Percentiles rank a stretch among this genome's conserved stretches.
phyloP scores from a whole-genome alignment of 805 yeast species.

The Barnettozyma botsteinii region DNA sequence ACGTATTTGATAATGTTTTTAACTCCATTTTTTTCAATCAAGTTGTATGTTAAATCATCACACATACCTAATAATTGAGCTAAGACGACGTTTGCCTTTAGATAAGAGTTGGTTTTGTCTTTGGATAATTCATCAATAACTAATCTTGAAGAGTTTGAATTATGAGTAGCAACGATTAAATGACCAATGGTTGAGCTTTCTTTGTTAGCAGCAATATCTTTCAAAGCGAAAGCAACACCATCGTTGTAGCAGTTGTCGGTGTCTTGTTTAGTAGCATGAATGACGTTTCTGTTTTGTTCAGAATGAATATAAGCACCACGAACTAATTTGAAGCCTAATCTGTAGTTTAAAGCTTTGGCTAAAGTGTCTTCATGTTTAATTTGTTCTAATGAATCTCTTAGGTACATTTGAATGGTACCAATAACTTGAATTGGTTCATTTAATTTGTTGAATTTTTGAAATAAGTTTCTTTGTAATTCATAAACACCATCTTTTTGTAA shows the following conservation, averaged over 20 bases:
- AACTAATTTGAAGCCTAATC: slow-evolving; percentile 82
- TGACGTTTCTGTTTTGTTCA: slow-evolving; percentile 68
- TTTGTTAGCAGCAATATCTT: slow-evolving; percentile 37
- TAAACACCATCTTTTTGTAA: slow-evolving; percentile 83
- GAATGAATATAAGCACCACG: slow-evolving; percentile 95
- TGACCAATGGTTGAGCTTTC: slow-evolving; percentile 57
- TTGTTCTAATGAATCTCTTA: slow-evolving; percentile 61
- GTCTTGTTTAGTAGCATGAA: slow-evolving; percentile 68
- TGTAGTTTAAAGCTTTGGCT: slow-evolving; percentile 57
- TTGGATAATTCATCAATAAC: slow-evolving; percentile 54
- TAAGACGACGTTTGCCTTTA: slow-evolving; percentile 60
- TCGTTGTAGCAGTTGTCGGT: slow-evolving; percentile 76
- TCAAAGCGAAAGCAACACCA: slow-evolving; percentile 59
- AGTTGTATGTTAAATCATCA: slow-evolving; percentile 75
- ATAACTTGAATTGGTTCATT: slow-evolving; percentile 60
- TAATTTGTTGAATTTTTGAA: slow-evolving; percentile 60
- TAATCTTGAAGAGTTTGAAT: slow-evolving; percentile 65
- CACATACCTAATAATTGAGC: slow-evolving; percentile 97
- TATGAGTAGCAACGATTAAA: slow-evolving; percentile 88
- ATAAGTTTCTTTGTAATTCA: slow-evolving; percentile 77
- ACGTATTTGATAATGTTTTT: slow-evolving; percentile 86
- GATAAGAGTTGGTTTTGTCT: slow-evolving; percentile 24
- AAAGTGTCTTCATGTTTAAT: slow-evolving; percentile 56
- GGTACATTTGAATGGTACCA: slow-evolving; percentile 91
- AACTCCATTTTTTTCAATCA: slow-evolving; percentile 57